Evolutionary conservation across 352 stramenopile species (phyloP).

Genomic region (Globisporangium solare): DNA sequence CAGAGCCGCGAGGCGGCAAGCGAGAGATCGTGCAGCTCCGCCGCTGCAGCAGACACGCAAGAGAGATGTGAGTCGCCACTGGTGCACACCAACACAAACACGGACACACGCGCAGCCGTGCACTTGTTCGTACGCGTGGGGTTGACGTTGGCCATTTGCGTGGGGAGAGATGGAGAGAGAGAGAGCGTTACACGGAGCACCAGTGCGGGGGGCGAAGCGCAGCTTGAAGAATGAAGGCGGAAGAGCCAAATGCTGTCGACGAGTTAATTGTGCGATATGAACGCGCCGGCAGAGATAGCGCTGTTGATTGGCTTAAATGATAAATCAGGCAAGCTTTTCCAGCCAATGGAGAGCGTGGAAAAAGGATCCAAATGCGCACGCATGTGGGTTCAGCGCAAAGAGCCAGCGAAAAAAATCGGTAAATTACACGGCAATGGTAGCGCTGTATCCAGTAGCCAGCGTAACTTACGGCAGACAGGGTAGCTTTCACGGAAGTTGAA

Average conservation of each 20-base stretch:
- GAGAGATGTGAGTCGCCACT: neutral
- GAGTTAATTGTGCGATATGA: too few relatives aligned
- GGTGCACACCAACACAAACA: too few relatives aligned
- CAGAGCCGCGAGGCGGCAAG: slow-evolving; percentile 87
- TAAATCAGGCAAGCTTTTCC: slow-evolving; percentile 9
- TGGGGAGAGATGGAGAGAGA: neutral
- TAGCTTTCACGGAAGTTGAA: too few relatives aligned
- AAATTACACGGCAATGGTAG: neutral
- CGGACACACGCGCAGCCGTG: too few relatives aligned
- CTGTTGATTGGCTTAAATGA: neutral
- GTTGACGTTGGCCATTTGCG: neutral
- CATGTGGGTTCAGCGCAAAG: slow-evolving; percentile 14
- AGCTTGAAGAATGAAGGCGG: neutral
- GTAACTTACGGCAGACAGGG: too few relatives aligned
- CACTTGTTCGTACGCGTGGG: neutral
- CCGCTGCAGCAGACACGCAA: slow-evolving; percentile 14
- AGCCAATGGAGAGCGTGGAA: slow-evolving; percentile 3
- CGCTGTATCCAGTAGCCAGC: too few relatives aligned
- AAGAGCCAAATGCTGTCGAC: neutral
- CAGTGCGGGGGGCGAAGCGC: too few relatives aligned
- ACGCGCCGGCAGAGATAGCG: neutral
- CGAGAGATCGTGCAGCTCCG: slow-evolving; percentile 60
- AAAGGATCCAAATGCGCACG: slow-evolving; percentile 2
- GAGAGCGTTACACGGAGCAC: neutral
- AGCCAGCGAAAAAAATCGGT: neutral